These are phyloP conservation scores for Boletus pseudopeckii DNA, from an alignment of 768 basidiomycete genomes.

Conservation along the genomic window DNA sequence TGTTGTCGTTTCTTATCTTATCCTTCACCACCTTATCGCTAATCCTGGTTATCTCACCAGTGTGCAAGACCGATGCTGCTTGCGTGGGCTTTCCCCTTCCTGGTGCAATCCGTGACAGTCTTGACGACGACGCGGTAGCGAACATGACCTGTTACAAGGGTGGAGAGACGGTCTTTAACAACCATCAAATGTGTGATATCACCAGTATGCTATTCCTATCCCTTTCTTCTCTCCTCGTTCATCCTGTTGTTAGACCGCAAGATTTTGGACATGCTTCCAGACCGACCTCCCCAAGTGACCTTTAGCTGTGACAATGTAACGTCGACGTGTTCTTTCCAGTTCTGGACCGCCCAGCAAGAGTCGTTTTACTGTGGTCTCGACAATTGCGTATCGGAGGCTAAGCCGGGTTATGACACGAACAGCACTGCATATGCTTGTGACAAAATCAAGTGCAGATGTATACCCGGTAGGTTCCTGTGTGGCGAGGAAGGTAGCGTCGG, in stretches of 20 bases:
- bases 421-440: conserved; percentile 77
- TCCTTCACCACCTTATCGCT: neutral
- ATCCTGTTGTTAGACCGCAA: conserved; percentile 66
- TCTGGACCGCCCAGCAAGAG: conserved; percentile 94
- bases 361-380: conserved; percentile 93
- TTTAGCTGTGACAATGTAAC: conserved; percentile 77
- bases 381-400: conserved; percentile 51
- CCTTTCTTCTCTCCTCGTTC: neutral
- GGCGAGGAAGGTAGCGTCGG: conserved; percentile 93
- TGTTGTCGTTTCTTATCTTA: conserved; percentile 32
- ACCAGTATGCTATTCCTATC: conserved; percentile 64
- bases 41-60: conserved; percentile 38
- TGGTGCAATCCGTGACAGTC: conserved; percentile 37
- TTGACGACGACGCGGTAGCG: conserved; percentile 37
- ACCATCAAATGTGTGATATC: conserved; percentile 98
- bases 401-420: conserved; percentile 60
- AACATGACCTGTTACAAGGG: conserved; percentile 95
- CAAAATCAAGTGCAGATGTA: conserved; percentile 83
- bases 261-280: conserved; percentile 89
- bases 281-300: conserved; percentile 90
- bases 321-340: conserved; percentile 87
- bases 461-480: conserved; percentile 93
- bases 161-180: conserved; percentile 89
- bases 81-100: conserved; percentile 77
- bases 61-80: conserved; percentile 79